These are phyloP conservation scores for Isatis lusitanica DNA, from an alignment of 441 rosid genomes.

Conservation along the genomic window DNA sequence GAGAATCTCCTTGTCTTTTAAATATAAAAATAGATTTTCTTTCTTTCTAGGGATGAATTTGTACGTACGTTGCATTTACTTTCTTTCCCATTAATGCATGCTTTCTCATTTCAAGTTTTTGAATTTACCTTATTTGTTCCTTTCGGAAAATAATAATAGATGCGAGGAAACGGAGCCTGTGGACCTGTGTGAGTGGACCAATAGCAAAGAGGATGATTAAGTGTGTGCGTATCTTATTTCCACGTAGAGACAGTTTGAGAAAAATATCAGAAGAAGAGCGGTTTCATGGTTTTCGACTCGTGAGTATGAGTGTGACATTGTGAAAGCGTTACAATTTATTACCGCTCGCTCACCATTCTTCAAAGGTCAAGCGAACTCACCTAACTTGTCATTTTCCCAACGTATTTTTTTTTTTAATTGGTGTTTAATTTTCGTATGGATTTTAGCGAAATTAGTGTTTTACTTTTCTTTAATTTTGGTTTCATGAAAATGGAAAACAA, in stretches of 20 bases:
- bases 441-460: neutral
- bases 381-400: neutral
- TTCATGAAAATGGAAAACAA: no score
- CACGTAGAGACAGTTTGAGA: neutral
- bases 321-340: slow-evolving; percentile 12
- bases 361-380: neutral
- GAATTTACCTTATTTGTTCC: neutral
- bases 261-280: neutral
- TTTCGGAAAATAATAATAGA: neutral
- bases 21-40: neutral
- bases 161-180: neutral
- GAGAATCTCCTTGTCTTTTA: neutral
- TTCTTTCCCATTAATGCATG: slow-evolving; percentile 2
- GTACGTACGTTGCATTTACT: neutral
- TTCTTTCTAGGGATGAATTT: neutral
- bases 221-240: neutral
- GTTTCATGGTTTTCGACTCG: slow-evolving; percentile 16
- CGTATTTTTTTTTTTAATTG: neutral
- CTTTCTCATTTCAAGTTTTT: neutral
- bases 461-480: no score
- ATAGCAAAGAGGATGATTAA: slow-evolving; percentile 4
- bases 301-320: slow-evolving; percentile 28
- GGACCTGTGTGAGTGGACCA: slow-evolving; percentile 10
- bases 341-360: slow-evolving; percentile 32
- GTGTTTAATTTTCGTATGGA: neutral